phyloP scores from a whole-genome alignment of 1,139 yeast species.

The Kodamaea suecica region DNA sequence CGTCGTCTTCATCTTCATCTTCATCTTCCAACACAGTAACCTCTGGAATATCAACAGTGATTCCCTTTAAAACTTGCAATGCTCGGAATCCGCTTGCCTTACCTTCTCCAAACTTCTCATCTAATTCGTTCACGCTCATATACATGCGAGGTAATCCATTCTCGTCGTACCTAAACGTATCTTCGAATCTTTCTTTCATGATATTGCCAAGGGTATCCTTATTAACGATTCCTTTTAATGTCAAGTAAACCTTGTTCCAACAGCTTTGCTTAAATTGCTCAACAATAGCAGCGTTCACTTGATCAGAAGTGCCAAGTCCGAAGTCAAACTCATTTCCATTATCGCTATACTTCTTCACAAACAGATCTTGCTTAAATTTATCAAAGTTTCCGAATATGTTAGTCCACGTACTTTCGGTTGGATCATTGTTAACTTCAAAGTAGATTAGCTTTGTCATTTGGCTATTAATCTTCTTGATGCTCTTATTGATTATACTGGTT shows the following conservation, averaged over 20 bases:
- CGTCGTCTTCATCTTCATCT: slow-evolving; percentile 27
- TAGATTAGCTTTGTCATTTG: slow-evolving; percentile 40
- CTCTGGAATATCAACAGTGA: slow-evolving; percentile 7
- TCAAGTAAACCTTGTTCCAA: slow-evolving; percentile 63
- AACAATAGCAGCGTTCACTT: slow-evolving; percentile 40
- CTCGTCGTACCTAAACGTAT: slow-evolving; percentile 75
- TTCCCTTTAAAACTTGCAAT: slow-evolving; percentile 8
- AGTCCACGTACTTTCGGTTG: slow-evolving; percentile 62
- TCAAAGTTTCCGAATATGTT: slow-evolving; percentile 49
- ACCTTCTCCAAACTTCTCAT: slow-evolving; percentile 47
- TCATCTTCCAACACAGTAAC: slow-evolving; percentile 27
- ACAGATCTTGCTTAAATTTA: slow-evolving; percentile 26
- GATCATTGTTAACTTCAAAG: slow-evolving; percentile 36
- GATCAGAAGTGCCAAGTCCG: slow-evolving; percentile 53
- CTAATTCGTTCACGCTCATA: slow-evolving; percentile 72
- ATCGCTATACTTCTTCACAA: slow-evolving; percentile 16
- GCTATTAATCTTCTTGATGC: slow-evolving; percentile 38
- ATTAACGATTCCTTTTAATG: slow-evolving; percentile 56
- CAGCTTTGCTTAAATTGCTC: slow-evolving; percentile 49
- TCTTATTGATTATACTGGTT: slow-evolving; percentile 32
- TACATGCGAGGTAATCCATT: slow-evolving; percentile 82
- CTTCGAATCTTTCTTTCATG: slow-evolving; percentile 74
- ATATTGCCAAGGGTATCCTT: slow-evolving; percentile 57
- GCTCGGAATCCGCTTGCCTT: slow-evolving; percentile 8
- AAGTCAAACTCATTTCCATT: slow-evolving; percentile 48